phyloP scores from a whole-genome alignment of 225 moss, liverwort and hornwort species.

The Marchantia polymorpha region DNA sequence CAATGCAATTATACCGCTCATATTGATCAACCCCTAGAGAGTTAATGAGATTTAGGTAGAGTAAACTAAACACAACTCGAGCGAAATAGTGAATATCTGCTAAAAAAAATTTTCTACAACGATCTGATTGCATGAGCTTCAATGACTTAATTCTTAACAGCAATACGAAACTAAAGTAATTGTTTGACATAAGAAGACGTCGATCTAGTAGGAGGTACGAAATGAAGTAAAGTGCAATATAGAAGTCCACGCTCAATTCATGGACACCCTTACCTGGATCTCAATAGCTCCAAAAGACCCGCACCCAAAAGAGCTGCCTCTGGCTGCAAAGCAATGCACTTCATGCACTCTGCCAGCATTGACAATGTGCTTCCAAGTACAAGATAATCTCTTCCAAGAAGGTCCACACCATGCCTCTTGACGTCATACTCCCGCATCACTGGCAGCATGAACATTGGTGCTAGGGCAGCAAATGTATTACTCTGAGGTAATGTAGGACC shows the following conservation, averaged over 20 bases:
- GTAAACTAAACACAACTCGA: too few relatives aligned
- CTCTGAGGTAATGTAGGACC: not conserved
- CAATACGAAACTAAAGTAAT: too few relatives aligned
- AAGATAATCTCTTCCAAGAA: constrained; percentile 75
- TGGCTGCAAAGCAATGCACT: constrained; percentile 67
- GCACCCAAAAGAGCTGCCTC: constrained; percentile 77
- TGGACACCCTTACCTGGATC: constrained; percentile 55
- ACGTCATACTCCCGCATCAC: constrained; percentile 91
- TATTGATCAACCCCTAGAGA: too few relatives aligned
- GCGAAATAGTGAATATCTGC: too few relatives aligned
- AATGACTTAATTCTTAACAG: too few relatives aligned
- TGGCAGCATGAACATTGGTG: constrained; percentile 92
- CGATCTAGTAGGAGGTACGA: too few relatives aligned
- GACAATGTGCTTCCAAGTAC: constrained; percentile 77
- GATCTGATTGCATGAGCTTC: too few relatives aligned
- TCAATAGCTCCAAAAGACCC: constrained; percentile 69
- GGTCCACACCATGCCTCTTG: constrained; percentile 71
- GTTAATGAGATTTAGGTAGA: too few relatives aligned
- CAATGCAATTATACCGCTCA: too few relatives aligned
- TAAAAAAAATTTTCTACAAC: too few relatives aligned
- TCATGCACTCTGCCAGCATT: constrained; percentile 86
- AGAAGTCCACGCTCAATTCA: not conserved
- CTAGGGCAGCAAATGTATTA: constrained; percentile 64
- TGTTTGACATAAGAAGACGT: too few relatives aligned
- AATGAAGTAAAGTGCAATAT: too few relatives aligned